Base-by-base conservation (phyloP, 495 filamentous ascomycete species). In the Jackrogersella minutella region DNA sequence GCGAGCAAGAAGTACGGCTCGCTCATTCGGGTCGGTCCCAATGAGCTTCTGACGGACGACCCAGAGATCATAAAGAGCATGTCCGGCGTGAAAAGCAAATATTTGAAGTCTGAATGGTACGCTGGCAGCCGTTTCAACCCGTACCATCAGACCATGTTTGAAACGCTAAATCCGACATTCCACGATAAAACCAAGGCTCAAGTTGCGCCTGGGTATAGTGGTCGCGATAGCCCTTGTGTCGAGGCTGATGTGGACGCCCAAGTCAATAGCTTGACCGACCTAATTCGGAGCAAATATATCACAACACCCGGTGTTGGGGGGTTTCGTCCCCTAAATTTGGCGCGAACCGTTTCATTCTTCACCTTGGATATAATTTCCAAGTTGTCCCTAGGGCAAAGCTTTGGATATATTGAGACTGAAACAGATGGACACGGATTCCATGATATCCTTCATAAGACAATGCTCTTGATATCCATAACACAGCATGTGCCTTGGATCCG, bases 331-430 rank as follows among this genome's bases (percentile, higher is more conserved):
- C 33, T 68, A 0, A 31, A 68, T 7, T 54, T 68, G 5, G 58
- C 84, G 28, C 74, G 76, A 66, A 86, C 83, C 80, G 76, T 79
- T 63, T 66, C 72, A 43, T 77, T 70, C 53, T 83, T 86, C 69
- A 84, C 86, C 5, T 84, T 89, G 64, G 90, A 91, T 64, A 80
- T 87, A 1, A 87, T 91, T 56, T 84, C 83, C 9, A 84, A 89
- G 63, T 77, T 91, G 31, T 86, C 84, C 7, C 88, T 88, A 68
- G 87, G 87, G 10, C 75, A 81, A 30, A 80, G 87, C 0, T 81
- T 91, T 17, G 88, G 88, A 11, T 90, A 85, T 66, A 76, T 90
- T 2, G 78, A 83, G 39, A 79, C 78, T 52, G 87, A 86, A 24
- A 73, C 77, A 5, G 89, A 91, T 67, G 77, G 85, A 28, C 78